Conservation (phyloP, 345 rosid species). For the Alliaria petiolata region DNA sequence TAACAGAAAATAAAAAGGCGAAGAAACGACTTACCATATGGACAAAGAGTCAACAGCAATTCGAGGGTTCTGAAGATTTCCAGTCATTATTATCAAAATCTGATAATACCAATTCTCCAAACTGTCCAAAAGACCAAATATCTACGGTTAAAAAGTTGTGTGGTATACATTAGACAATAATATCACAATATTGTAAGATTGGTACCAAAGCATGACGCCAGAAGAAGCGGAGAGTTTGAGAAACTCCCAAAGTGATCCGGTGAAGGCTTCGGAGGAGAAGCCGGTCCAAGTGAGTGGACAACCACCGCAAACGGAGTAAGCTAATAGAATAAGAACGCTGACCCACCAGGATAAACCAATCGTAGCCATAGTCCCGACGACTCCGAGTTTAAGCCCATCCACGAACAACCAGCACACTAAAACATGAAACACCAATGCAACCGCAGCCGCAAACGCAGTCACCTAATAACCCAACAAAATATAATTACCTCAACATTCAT, state of each 20-base stretch:
- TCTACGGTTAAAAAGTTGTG: neutral
- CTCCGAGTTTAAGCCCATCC: slow-evolving; percentile 38
- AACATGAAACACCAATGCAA: slow-evolving; percentile 38
- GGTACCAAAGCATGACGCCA: slow-evolving; percentile 75
- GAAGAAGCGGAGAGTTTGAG: slow-evolving; percentile 59
- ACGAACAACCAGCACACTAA: slow-evolving; percentile 54
- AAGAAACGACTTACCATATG: slow-evolving; percentile 51
- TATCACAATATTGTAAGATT: neutral
- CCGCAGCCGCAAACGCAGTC: slow-evolving; percentile 37
- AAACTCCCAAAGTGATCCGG: slow-evolving; percentile 57
- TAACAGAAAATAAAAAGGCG: neutral
- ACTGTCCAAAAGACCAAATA: slow-evolving; percentile 34
- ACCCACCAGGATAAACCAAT: slow-evolving; percentile 66
- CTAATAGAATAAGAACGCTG: slow-evolving; percentile 29
- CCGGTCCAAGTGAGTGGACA: slow-evolving; percentile 70
- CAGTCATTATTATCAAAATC: slow-evolving; percentile 79
- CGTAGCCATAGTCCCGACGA: slow-evolving; percentile 49
- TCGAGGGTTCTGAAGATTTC: slow-evolving; percentile 75
- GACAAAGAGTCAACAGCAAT: slow-evolving; percentile 86
- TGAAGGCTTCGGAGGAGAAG: slow-evolving; percentile 50
- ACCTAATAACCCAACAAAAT: slow-evolving; percentile 12
- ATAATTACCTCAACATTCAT: too few relatives aligned
- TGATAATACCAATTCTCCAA: slow-evolving; percentile 89
- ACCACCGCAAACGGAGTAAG: slow-evolving; percentile 36
- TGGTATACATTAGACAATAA: neutral